Evolutionary conservation across 192 early-diverging fungal species (phyloP).

Genomic region (Gonapodya prolifera): DNA sequence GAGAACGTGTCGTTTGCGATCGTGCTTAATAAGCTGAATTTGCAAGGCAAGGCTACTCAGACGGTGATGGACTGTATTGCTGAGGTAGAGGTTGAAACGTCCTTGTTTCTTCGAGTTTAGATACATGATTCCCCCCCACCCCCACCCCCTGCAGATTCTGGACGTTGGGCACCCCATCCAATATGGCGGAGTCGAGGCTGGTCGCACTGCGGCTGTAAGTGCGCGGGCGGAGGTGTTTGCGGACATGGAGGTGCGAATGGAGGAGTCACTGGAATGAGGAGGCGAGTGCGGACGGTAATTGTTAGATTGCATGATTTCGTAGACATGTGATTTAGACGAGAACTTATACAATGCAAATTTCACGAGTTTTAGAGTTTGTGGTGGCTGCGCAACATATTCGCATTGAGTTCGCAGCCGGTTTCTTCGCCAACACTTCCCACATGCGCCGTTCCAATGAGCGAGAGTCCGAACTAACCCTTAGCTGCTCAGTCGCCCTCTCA

Average conservation of each 20-base stretch:
- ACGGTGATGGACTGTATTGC: neutral
- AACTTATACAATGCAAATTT: neutral
- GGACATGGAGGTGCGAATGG: neutral
- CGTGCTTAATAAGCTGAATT: conserved; percentile 1
- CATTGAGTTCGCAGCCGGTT: neutral
- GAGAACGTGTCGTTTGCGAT: conserved; percentile 1
- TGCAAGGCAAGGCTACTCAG: neutral
- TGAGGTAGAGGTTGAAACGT: no score
- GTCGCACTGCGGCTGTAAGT: neutral
- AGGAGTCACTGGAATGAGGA: neutral
- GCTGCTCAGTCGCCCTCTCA: neutral
- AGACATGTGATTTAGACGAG: neutral
- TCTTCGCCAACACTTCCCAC: neutral
- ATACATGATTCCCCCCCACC: no score
- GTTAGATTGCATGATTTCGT: neutral
- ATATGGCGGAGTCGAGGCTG: neutral
- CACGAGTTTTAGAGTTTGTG: neutral
- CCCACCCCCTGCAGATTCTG: neutral
- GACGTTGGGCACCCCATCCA: neutral
- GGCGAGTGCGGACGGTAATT: neutral
- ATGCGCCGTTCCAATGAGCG: neutral
- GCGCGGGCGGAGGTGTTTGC: neutral
- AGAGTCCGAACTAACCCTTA: neutral
- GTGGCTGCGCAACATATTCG: neutral
- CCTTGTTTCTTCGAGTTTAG: no score